Percentiles rank a stretch among this genome's conserved stretches.
These are phyloP conservation scores for Cryptococcus maquisensis DNA, from an alignment of 1,284 basidiomycete species.

Conservation along the genomic window DNA sequence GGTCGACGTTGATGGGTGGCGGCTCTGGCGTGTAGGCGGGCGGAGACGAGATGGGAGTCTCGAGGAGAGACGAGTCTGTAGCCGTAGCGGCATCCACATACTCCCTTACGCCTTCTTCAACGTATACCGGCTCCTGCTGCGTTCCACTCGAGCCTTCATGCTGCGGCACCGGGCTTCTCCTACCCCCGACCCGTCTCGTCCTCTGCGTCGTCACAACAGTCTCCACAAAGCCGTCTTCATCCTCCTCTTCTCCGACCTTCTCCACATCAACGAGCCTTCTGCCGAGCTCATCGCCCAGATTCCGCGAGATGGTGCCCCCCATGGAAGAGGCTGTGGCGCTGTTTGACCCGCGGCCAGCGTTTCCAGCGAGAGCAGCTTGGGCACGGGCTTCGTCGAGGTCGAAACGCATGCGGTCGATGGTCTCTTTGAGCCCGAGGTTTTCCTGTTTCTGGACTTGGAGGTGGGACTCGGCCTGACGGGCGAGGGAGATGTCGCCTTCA, in stretches of 20 bases:
- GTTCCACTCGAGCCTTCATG: neutral
- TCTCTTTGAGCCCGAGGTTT: conserved; percentile 83
- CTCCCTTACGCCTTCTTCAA: conserved; percentile 26
- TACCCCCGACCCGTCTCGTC: conserved; percentile 27
- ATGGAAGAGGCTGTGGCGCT: conserved; percentile 24
- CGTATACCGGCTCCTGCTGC: conserved; percentile 8
- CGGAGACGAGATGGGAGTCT: conserved; percentile 14
- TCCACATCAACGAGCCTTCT: conserved; percentile 55
- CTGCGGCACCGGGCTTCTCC: neutral
- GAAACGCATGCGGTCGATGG: conserved; percentile 82
- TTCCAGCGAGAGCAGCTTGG: conserved; percentile 30
- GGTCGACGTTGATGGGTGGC: conserved; percentile 22
- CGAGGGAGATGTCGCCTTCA: conserved; percentile 62
- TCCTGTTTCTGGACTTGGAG: conserved; percentile 87
- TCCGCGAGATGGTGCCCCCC: conserved; percentile 64
- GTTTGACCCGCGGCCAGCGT: conserved; percentile 18
- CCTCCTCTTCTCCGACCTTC: conserved; percentile 36
- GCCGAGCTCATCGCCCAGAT: conserved; percentile 72
- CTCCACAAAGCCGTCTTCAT: conserved; percentile 51
- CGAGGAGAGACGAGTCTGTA: conserved; percentile 11
- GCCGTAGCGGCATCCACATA: conserved; percentile 29
- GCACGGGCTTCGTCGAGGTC: conserved; percentile 81
- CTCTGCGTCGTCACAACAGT: conserved; percentile 48
- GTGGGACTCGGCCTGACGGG: conserved; percentile 64
- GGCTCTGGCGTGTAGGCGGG: conserved; percentile 39